Conservation (phyloP, 139 green algal species). For the Micractinium conductrix region DNA sequence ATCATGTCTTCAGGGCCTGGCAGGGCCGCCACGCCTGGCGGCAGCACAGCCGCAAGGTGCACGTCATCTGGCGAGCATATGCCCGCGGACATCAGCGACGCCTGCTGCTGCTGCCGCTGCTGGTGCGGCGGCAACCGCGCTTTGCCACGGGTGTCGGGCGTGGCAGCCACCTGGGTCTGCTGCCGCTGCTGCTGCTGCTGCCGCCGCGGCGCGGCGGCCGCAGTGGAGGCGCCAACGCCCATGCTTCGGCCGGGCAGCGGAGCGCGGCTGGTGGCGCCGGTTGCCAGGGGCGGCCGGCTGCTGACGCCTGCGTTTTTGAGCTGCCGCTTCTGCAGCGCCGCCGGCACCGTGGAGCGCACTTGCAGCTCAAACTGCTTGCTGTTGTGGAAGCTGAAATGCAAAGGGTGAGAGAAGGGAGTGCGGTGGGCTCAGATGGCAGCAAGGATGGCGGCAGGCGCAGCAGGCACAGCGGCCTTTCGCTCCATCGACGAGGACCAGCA, state of each 20-base stretch:
- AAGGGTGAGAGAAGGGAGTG: not conserved
- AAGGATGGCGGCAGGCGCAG: not conserved
- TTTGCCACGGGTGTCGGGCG: conserved; percentile 15
- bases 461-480: not conserved
- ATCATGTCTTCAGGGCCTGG: not conserved
- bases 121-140: not conserved
- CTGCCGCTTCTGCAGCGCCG: conserved; percentile 8
- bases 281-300: not conserved
- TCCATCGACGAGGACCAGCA: not conserved
- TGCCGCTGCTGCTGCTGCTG: not conserved
- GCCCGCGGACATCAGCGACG: not conserved
- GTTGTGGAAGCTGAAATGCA: conserved; percentile 14
- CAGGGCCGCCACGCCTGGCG: not conserved
- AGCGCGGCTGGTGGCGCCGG: not conserved
- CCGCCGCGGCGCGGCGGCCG: not conserved
- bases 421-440: not conserved
- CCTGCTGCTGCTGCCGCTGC: conserved; percentile 16
- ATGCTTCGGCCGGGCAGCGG: too few relatives aligned
- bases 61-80: not conserved
- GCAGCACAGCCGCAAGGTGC: not conserved
- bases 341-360: conserved; percentile 9
- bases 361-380: conserved; percentile 8
- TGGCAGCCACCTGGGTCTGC: conserved; percentile 12
- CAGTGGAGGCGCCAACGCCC: not conserved
- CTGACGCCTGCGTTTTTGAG: not conserved